Evolutionary conservation across 2,329 filamentous ascomycete genomes (phyloP).

Genomic region (Colletotrichum camelliae): DNA sequence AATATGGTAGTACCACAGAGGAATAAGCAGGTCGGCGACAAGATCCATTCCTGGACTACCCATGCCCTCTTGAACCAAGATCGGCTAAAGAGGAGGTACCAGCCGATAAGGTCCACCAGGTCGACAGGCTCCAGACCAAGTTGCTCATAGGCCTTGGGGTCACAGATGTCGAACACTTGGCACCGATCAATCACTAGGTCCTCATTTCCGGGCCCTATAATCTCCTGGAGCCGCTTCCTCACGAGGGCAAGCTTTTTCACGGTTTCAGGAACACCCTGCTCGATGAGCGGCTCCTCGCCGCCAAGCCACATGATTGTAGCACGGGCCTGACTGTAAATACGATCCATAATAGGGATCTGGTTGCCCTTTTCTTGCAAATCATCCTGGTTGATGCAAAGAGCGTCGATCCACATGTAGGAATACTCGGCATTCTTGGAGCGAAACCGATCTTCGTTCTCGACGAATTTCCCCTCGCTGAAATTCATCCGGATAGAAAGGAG

Average conservation of each 20-base stretch:
- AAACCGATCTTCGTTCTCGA: fast-evolving
- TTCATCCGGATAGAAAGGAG: fast-evolving
- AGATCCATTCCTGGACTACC: background rate
- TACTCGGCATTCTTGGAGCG: background rate
- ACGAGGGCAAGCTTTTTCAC: background rate
- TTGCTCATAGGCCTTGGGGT: fast-evolving
- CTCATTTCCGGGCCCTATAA: fast-evolving
- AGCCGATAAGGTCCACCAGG: fast-evolving
- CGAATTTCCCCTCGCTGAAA: background rate
- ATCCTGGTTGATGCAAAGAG: background rate
- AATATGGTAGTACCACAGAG: background rate
- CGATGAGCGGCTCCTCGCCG: background rate
- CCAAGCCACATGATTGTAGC: background rate
- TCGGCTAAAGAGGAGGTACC: background rate
- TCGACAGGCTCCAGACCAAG: background rate
- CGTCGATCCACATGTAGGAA: background rate
- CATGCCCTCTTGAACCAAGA: background rate
- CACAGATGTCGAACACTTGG: fast-evolving
- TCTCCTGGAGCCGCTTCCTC: fast-evolving
- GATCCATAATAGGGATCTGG: background rate
- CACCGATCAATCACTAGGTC: fast-evolving
- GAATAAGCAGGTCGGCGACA: fast-evolving
- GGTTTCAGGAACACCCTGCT: background rate
- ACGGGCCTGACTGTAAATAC: background rate
- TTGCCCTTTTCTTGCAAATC: background rate